A percentile compares a stretch with the other conserved stretches of the same genome.
Evolutionary conservation across 306 rosid species (phyloP).

Genomic region (Trifolium dubium): DNA sequence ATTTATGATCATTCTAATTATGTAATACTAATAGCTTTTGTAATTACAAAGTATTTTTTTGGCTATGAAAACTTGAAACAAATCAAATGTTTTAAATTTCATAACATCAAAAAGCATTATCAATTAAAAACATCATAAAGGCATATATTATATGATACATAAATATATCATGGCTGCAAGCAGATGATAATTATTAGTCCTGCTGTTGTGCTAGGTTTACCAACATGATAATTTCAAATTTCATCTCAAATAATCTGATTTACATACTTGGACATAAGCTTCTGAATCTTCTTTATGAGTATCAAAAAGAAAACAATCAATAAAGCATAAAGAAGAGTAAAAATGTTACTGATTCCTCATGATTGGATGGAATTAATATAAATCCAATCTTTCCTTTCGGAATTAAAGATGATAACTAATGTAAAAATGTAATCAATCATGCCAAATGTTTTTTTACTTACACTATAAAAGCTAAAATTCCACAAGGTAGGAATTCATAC

Average conservation of each 20-base stretch:
- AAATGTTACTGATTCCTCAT: not conserved
- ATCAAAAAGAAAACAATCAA: not conserved
- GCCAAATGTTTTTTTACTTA: slow-evolving; percentile 28
- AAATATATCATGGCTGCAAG: not conserved
- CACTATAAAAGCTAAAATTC: slow-evolving; percentile 28
- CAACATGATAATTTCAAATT: not conserved
- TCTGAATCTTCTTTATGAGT: slow-evolving; percentile 8
- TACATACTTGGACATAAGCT: slow-evolving; percentile 31
- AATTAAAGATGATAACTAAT: not conserved
- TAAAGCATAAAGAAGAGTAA: not conserved
- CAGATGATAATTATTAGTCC: not conserved
- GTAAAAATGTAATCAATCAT: slow-evolving; percentile 15
- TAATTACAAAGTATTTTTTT: too few species aligned
- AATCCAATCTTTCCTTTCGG: not conserved
- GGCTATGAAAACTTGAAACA: too few species aligned
- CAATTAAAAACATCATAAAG: not conserved
- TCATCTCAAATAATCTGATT: slow-evolving; percentile 30
- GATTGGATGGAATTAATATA: slow-evolving; percentile 3
- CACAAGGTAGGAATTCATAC: slow-evolving; percentile 26
- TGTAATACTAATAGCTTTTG: too few species aligned
- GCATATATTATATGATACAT: not conserved
- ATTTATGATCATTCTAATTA: not conserved
- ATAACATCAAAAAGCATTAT: not conserved
- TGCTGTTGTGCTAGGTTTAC: not conserved
- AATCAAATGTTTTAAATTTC: too few species aligned